Evolutionary conservation across 306 rosid genomes (phyloP).

Genomic region (Quercus aquifolioides): DNA sequence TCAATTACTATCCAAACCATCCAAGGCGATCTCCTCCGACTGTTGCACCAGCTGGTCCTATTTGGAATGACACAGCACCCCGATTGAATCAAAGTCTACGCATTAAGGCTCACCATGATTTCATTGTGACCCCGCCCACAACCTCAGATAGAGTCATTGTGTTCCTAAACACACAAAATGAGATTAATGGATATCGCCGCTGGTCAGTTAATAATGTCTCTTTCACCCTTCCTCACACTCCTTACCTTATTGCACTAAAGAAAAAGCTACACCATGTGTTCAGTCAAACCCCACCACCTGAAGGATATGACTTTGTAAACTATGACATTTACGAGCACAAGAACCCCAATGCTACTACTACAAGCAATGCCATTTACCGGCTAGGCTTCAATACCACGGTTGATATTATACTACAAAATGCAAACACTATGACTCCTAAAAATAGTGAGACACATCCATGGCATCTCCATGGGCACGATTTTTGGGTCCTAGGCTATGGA

Average conservation of each 20-base stretch:
- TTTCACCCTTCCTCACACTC: conserved; percentile 60
- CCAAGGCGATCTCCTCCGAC: conserved; percentile 56
- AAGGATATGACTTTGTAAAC: conserved; percentile 42
- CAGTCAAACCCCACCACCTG: conserved; percentile 56
- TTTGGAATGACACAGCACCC: conserved; percentile 44
- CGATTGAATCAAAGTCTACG: conserved; percentile 56
- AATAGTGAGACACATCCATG: conserved; percentile 60
- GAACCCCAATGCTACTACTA: conserved; percentile 54
- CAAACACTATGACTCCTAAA: conserved; percentile 41
- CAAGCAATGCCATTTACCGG: conserved; percentile 42
- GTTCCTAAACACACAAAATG: conserved; percentile 76
- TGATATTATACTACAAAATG: conserved; percentile 52
- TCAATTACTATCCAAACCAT: conserved; percentile 87
- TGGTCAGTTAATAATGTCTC: conserved; percentile 88
- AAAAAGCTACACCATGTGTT: conserved; percentile 42
- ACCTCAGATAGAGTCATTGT: conserved; percentile 68
- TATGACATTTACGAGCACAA: conserved; percentile 41
- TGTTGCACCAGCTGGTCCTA: conserved; percentile 49
- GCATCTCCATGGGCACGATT: conserved; percentile 63
- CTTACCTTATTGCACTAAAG: conserved; percentile 68
- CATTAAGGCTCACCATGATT: conserved; percentile 52
- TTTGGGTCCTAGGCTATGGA: conserved; percentile 55
- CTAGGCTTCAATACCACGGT: conserved; percentile 43
- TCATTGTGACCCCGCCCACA: conserved; percentile 51
- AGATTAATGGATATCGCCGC: conserved; percentile 8